phyloP scores from a whole-genome alignment of 257 asterid species.

The Fraxinus pennsylvanica region DNA sequence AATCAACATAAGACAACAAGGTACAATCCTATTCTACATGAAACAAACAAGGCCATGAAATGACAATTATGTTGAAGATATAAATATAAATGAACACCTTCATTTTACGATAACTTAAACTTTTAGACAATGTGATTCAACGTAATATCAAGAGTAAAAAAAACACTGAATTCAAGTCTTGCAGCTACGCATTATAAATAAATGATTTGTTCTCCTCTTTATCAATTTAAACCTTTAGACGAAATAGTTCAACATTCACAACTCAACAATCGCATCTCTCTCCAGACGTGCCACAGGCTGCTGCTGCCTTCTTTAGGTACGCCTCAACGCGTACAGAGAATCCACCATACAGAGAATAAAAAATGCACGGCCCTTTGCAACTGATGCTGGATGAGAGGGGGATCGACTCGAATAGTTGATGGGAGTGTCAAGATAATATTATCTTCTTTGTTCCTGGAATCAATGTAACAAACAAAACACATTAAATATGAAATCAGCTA shows the following conservation, averaged over 20 bases:
- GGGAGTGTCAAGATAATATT: slow-evolving; percentile 8
- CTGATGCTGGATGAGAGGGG: slow-evolving; percentile 42
- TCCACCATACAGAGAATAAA: slow-evolving; percentile 21
- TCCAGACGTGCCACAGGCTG: neutral
- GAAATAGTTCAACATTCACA: neutral
- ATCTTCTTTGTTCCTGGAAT: slow-evolving; percentile 53
- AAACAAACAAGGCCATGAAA: too few species aligned
- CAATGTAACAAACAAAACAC: slow-evolving; percentile 39
- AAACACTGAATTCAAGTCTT: too few species aligned
- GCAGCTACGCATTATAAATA: too few species aligned
- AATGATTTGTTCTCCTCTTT: too few species aligned
- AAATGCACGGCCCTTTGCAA: slow-evolving; percentile 37
- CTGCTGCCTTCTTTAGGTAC: neutral
- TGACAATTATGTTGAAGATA: too few species aligned
- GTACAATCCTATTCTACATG: too few species aligned
- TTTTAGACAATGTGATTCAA: too few species aligned
- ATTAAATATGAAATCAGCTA: slow-evolving; percentile 36
- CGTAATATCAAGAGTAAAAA: too few species aligned
- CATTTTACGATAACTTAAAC: too few species aligned
- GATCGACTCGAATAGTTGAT: slow-evolving; percentile 25
- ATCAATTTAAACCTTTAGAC: neutral
- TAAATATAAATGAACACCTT: too few species aligned
- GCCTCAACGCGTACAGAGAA: slow-evolving; percentile 60
- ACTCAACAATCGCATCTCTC: neutral
- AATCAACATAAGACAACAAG: too few species aligned